Conservation (phyloP, 164 flowering plant species). For the Liquidambar formosana region DNA sequence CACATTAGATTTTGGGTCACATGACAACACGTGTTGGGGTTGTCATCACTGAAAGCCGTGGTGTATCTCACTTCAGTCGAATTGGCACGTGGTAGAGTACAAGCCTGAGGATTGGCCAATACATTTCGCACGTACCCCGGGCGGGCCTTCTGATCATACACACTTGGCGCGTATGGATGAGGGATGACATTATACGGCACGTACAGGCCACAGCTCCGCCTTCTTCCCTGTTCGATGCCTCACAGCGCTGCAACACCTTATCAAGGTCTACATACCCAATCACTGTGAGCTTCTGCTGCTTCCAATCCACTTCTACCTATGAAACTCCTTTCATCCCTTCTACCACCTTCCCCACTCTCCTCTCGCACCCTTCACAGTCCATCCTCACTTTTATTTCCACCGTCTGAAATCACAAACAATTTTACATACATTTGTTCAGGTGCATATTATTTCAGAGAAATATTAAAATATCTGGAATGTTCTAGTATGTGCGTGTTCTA, state of each 20-base stretch:
- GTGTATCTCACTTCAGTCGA: slow-evolving; percentile 48
- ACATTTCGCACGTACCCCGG: slow-evolving; percentile 54
- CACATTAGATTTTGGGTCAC: slow-evolving; percentile 20
- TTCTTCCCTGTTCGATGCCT: slow-evolving; percentile 47
- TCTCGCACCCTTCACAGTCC: slow-evolving; percentile 63
- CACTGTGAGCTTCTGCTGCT: slow-evolving; percentile 42
- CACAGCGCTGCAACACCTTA: slow-evolving; percentile 42
- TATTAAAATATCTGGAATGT: background rate
- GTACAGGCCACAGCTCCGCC: slow-evolving; percentile 63
- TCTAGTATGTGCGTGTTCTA: too few relatives aligned
- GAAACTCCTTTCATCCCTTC: slow-evolving; percentile 54
- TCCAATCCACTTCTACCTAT: slow-evolving; percentile 36
- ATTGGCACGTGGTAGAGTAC: slow-evolving; percentile 39
- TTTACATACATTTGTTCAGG: background rate
- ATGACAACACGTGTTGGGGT: slow-evolving; percentile 51
- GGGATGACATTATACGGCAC: slow-evolving; percentile 50
- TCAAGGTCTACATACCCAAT: slow-evolving; percentile 50
- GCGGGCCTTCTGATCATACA: slow-evolving; percentile 60
- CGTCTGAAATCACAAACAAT: slow-evolving; percentile 23
- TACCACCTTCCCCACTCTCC: slow-evolving; percentile 38
- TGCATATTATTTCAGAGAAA: background rate
- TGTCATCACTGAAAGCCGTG: slow-evolving; percentile 64
- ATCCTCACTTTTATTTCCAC: slow-evolving; percentile 54
- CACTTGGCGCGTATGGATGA: slow-evolving; percentile 53
- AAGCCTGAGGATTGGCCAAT: slow-evolving; percentile 23